Evolutionary conservation across 2,329 filamentous ascomycete species (phyloP).

Genomic region (Cadophora luteo-olivacea): DNA sequence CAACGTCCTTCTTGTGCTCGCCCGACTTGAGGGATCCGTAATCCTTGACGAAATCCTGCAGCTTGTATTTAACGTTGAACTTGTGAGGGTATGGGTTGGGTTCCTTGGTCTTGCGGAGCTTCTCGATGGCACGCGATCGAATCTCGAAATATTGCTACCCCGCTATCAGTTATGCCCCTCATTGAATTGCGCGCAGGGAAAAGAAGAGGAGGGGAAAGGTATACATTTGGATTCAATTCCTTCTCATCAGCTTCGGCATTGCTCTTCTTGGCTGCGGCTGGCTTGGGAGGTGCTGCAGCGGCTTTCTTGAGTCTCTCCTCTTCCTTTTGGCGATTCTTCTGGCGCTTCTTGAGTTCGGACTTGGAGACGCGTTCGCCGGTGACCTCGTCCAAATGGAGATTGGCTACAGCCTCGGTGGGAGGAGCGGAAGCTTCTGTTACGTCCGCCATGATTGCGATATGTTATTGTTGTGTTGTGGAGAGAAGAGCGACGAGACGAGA

Average conservation of each 20-base stretch:
- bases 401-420: slow-evolving; percentile 39
- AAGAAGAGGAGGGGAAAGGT: slow-evolving; percentile 40
- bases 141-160: slow-evolving; percentile 93
- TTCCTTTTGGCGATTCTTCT: slow-evolving; percentile 88
- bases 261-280: slow-evolving; percentile 63
- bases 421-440: slow-evolving; percentile 31
- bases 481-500: slow-evolving; percentile 16
- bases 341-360: slow-evolving; percentile 90
- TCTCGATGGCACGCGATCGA: slow-evolving; percentile 81
- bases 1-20: slow-evolving; percentile 77
- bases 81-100: slow-evolving; percentile 92
- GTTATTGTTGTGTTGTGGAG: slow-evolving; percentile 19
- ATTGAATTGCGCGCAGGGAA: background rate
- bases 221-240: slow-evolving; percentile 76
- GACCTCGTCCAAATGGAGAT: slow-evolving; percentile 84
- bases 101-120: slow-evolving; percentile 73
- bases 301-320: slow-evolving; percentile 89
- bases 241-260: slow-evolving; percentile 65
- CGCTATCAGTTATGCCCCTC: slow-evolving; percentile 29
- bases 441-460: slow-evolving; percentile 43
- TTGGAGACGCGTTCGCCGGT: slow-evolving; percentile 89
- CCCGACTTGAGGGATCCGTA: slow-evolving; percentile 87
- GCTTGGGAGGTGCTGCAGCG: slow-evolving; percentile 66
- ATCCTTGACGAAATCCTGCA: slow-evolving; percentile 79
- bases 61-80: slow-evolving; percentile 86